A percentile compares a stretch with the other conserved stretches of the same genome.
phyloP scores from a whole-genome alignment of 345 rosid genomes.

The Corymbia maculata region DNA sequence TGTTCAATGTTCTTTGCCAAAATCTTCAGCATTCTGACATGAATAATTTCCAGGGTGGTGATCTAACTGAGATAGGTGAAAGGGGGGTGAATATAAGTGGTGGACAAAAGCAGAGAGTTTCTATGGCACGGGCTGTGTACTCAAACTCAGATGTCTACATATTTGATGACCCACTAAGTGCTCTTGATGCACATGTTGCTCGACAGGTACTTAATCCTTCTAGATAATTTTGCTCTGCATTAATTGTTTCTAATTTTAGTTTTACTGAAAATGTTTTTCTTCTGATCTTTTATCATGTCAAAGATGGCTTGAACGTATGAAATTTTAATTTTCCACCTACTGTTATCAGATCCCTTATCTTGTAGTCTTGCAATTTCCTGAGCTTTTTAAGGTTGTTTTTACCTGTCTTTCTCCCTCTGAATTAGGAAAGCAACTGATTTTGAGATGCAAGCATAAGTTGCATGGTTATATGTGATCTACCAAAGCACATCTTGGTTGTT shows the following conservation, averaged over 20 bases:
- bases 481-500: not conserved
- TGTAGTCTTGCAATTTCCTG: not conserved
- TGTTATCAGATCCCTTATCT: not conserved
- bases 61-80: constrained; percentile 99
- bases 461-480: not conserved
- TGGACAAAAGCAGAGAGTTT: constrained; percentile 99
- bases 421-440: not conserved
- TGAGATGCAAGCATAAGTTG: not conserved
- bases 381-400: not conserved
- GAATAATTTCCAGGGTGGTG: constrained; percentile 73
- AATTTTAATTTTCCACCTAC: not conserved
- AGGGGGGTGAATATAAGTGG: constrained; percentile 99
- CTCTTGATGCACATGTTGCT: constrained; percentile 96
- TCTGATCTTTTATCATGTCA: not conserved
- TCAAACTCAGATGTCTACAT: constrained; percentile 86
- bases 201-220: constrained; percentile 58
- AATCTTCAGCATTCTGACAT: not conserved
- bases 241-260: not conserved
- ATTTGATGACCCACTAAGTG: constrained; percentile 98
- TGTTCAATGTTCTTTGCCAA: not conserved
- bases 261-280: not conserved
- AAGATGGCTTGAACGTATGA: not conserved
- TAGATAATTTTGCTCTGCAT: not conserved
- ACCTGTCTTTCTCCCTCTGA: not conserved
- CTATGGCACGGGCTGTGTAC: constrained; percentile 97